Evolutionary conservation across 176 grass and related monocot genomes (phyloP), one percentile per base, ranked within the genome.

Genomic region (Puccinellia tenuiflora): DNA sequence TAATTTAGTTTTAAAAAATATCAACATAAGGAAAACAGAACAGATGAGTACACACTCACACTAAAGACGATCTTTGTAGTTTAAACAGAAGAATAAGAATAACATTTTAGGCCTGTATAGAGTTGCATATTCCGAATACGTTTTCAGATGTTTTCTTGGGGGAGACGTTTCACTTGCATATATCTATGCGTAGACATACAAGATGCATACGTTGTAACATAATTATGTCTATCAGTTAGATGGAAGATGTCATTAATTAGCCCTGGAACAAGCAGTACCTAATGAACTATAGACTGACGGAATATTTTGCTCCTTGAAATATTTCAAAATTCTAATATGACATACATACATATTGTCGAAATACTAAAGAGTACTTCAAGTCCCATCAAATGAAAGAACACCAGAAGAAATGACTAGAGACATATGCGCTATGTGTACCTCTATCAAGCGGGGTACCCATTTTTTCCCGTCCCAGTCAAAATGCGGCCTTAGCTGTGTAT

Each of bases 391-490:
- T 14, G 13, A 48, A 77, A 71, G 25, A 1, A 77, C 16, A 57
- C 7, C 1, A 39, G 6, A 46, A 10, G 10, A 11, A 79, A 56
- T 7, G 26, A 11, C 17, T 21, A 1, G 55, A 84, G n/a, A 67
- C 9, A 73, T 31, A 68, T 17, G 7, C 3, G 35, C 0, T 38
- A 15, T 68, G 17, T 51, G 6, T 81, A 81, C 87, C 70, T 62
- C 12, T 77, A 30, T 53, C 40, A 50, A 4, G 40, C 17, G 12
- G 35, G 48, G 67, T 5, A 85, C 77, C 87, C 87, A 80, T 66
- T 80, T 85, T 50, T 22, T 56, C 9, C 30, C 68, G 28, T 59
- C 31, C 81, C 81, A 88, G 37, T 88, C 59, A 48, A 56, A 60
- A 5, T 6, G 69, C 10, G 59, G 38, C 30, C 87, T 84, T 52